Evolutionary conservation across 1,139 yeast species (phyloP), one percentile per base, ranked within the genome.

Genomic region (Yamadazyma dushanensis): DNA sequence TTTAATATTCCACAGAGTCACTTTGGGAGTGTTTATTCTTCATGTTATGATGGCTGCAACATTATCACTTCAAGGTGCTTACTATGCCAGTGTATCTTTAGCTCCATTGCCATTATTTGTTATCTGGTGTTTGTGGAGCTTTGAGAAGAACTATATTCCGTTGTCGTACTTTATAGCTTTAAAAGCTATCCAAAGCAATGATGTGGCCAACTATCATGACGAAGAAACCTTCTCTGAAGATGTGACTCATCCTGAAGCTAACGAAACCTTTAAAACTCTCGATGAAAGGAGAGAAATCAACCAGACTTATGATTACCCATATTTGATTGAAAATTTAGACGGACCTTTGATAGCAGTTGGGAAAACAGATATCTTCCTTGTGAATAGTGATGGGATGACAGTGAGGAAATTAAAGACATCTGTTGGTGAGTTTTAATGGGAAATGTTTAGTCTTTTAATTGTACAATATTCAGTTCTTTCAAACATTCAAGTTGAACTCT

Each of bases 11-110:
- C 63, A 81, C 43, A 59, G 86, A 33, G 71, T 79, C 3, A 70
- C 78, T 35, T 49, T 80, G 26, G 86, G 86, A 0, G 59, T 80
- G 19, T 58, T 78, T 9, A 69, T 80, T 34, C 73, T 92, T 55
- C 97, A 92, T 53, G 60, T 90, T 39, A 87, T 96, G 11, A 88
- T 89, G 88, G 89, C 90, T 2, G 97, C 97, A 2, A 83, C 95
- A 1, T 66, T 90, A 40, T 92, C 86, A 1, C 73, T 84, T 11
- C 79, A 87, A 49, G 80, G 83, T 43, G 95, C 95, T 0, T 89
- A 82, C 63, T 62, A 79, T 8, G 66, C 87, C 32, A 88, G 96
- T 0, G 64, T 84, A 23, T 71, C 80, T 43, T 63, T 90, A 19
- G 67, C 81, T 1, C 97, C 97, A 1, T 64, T 89, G 30, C 94